Evolutionary conservation across 2,329 filamentous ascomycete genomes (phyloP).

Genomic region (Cercospora zeina): DNA sequence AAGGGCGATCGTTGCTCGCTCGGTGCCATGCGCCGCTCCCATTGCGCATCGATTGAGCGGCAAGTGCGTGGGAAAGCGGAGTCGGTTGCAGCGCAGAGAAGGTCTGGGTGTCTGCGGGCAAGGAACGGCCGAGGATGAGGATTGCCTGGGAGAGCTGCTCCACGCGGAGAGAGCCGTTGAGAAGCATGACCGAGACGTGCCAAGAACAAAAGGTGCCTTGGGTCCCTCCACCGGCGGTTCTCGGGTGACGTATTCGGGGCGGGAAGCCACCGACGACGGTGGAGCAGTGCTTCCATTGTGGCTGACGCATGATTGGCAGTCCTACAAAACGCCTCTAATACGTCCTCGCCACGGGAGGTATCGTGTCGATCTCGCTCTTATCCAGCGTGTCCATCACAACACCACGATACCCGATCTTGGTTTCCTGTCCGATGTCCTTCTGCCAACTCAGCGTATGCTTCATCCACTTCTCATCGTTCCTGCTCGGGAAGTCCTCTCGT

Average conservation of each 20-base stretch:
- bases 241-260: too few relatives aligned
- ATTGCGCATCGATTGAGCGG: not conserved
- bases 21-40: constrained; percentile 9
- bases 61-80: not conserved
- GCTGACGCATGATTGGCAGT: not conserved
- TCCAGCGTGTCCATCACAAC: constrained; percentile 50
- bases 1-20: constrained; percentile 4
- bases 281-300: not conserved
- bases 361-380: constrained; percentile 45
- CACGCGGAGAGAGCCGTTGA: constrained; percentile 3
- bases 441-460: constrained; percentile 54
- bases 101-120: not conserved
- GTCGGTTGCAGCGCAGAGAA: not conserved
- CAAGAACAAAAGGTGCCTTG: not conserved
- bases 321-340: constrained; percentile 26
- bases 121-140: not conserved
- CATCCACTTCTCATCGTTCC: constrained; percentile 49
- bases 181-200: not conserved
- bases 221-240: too few relatives aligned
- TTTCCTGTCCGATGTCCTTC: constrained; percentile 42
- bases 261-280: not conserved
- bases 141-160: not conserved
- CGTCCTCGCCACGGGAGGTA: constrained; percentile 37
- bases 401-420: constrained; percentile 46
- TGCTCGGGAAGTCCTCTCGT: constrained; percentile 49